Evolutionary conservation across 306 rosid species (phyloP).

Genomic region (Rubus parviflorus): DNA sequence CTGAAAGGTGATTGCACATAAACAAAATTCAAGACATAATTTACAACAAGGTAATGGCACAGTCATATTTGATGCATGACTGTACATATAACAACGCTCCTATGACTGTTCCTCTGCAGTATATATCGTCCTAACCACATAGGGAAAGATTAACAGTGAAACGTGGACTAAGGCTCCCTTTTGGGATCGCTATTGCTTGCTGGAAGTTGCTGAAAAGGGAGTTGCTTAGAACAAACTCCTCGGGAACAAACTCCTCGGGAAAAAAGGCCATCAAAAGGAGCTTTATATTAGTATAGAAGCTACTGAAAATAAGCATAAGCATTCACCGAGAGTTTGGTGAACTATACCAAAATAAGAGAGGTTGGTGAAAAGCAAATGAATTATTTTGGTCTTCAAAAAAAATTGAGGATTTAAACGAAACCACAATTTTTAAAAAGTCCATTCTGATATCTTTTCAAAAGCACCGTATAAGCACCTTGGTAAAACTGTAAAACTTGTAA

Average conservation of each 20-base stretch:
- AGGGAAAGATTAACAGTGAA: background rate
- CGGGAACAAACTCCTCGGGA: background rate
- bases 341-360: background rate
- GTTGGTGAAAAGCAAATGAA: background rate
- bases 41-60: background rate
- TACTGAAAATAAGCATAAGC: background rate
- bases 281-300: background rate
- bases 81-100: background rate
- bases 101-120: background rate
- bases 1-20: slow-evolving; percentile 45
- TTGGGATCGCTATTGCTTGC: background rate
- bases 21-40: slow-evolving; percentile 19
- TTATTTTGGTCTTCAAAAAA: background rate
- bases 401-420: background rate
- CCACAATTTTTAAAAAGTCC: background rate
- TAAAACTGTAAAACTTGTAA: background rate
- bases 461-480: background rate
- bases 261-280: background rate
- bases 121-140: background rate
- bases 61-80: background rate
- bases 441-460: background rate
- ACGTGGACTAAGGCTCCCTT: background rate
- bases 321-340: background rate
- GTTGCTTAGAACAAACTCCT: background rate
- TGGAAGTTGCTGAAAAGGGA: background rate